A percentile compares a stretch with the other conserved stretches of the same genome.
Evolutionary conservation across 768 basidiomycete species (phyloP).

Genomic region (Boletus barrowsii): DNA sequence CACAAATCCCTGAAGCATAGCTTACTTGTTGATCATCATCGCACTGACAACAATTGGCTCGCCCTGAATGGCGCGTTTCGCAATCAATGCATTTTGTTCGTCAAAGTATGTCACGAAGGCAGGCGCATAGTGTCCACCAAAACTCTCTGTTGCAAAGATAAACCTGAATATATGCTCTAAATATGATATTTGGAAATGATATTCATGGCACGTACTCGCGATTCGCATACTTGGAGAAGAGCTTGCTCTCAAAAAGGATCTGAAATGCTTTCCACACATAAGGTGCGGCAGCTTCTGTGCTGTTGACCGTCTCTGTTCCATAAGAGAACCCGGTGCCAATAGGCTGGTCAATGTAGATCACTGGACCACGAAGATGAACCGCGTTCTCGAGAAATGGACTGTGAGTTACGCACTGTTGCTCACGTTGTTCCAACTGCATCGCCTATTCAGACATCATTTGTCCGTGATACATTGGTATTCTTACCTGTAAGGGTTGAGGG

Average conservation of each 20-base stretch:
- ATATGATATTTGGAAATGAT: not conserved
- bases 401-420: constrained; percentile 52
- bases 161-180: constrained; percentile 38
- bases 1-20: not conserved
- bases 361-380: constrained; percentile 30
- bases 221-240: constrained; percentile 49
- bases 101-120: constrained; percentile 63
- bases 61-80: constrained; percentile 41
- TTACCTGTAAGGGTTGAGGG: constrained; percentile 59
- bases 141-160: constrained; percentile 63
- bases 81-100: constrained; percentile 55
- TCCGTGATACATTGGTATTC: not conserved
- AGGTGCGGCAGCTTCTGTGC: constrained; percentile 46
- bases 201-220: constrained; percentile 44
- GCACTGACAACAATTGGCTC: constrained; percentile 54
- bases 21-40: constrained; percentile 63
- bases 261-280: constrained; percentile 65
- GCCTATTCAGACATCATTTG: not conserved
- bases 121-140: constrained; percentile 67
- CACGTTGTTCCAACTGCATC: constrained; percentile 59
- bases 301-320: constrained; percentile 54
- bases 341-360: constrained; percentile 71
- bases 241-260: constrained; percentile 53
- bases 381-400: not conserved
- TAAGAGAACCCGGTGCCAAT: constrained; percentile 65